Conservation (phyloP, 805 yeast species). For the Sugiyamaella chiloensis region DNA sequence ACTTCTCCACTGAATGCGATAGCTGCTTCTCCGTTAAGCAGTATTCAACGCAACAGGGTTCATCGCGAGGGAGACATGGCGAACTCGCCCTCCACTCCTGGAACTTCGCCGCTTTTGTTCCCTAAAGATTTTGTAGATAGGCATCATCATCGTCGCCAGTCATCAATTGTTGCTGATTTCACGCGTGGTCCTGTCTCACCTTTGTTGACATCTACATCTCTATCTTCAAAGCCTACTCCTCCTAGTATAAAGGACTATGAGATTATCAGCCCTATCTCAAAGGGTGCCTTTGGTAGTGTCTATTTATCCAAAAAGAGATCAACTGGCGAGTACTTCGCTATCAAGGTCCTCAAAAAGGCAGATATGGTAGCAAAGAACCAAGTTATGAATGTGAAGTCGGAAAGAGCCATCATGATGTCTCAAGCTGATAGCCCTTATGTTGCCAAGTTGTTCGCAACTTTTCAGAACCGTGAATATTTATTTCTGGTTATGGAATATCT, state of each 20-base stretch:
- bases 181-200: constrained; percentile 76
- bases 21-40: constrained; percentile 21
- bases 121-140: constrained; percentile 41
- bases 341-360: constrained; percentile 83
- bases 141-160: constrained; percentile 27
- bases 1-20: constrained; percentile 11
- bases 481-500: constrained; percentile 95
- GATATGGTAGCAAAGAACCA: constrained; percentile 98
- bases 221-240: constrained; percentile 53
- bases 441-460: constrained; percentile 81
- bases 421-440: constrained; percentile 92
- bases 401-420: constrained; percentile 96
- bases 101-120: constrained; percentile 55
- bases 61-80: neutral
- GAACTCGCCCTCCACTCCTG: constrained; percentile 57
- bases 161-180: constrained; percentile 28
- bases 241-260: constrained; percentile 88
- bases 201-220: constrained; percentile 46
- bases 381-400: constrained; percentile 89
- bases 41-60: constrained; percentile 15
- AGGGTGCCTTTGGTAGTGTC: constrained; percentile 97
- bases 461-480: constrained; percentile 82
- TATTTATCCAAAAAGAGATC: constrained; percentile 76
- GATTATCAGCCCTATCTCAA: constrained; percentile 85
- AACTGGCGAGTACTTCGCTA: constrained; percentile 94